These are phyloP conservation scores for Ogataea nitratoaversa DNA, from an alignment of 805 yeast species.

Conservation along the genomic window DNA sequence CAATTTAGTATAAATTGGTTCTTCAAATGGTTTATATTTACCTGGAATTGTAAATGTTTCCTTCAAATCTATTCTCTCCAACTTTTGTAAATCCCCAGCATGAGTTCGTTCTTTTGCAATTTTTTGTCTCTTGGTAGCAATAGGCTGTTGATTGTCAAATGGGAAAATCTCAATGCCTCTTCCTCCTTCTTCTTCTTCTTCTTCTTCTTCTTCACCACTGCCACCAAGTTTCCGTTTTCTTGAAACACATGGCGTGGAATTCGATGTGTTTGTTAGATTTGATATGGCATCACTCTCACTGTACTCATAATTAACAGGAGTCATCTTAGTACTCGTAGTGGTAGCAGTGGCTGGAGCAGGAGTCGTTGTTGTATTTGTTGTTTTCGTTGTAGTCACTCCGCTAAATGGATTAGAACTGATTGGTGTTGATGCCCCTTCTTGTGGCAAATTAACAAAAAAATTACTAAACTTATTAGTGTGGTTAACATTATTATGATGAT, in stretches of 20 bases:
- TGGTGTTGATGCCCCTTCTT: slow-evolving; percentile 13
- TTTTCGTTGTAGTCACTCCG: slow-evolving; percentile 9
- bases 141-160: background rate
- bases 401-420: slow-evolving; percentile 7
- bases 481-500: background rate
- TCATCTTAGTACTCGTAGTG: slow-evolving; percentile 11
- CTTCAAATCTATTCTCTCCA: background rate
- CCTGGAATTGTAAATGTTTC: slow-evolving; percentile 7
- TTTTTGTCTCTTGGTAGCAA: no score
- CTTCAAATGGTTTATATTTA: slow-evolving; percentile 10
- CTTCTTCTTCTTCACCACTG: background rate
- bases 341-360: slow-evolving; percentile 15
- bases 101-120: no score
- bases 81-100: background rate
- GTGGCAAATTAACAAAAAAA: slow-evolving; percentile 9
- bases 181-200: background rate
- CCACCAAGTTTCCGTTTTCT: slow-evolving; percentile 10
- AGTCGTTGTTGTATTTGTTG: background rate
- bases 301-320: slow-evolving; percentile 9
- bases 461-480: slow-evolving; percentile 8
- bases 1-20: slow-evolving; percentile 13
- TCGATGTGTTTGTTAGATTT: slow-evolving; percentile 17
- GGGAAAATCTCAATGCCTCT: background rate
- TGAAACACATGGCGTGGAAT: slow-evolving; percentile 18
- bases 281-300: slow-evolving; percentile 15